Evolutionary conservation across 2,329 filamentous ascomycete species (phyloP), one percentile per base, ranked within the genome.

Genomic region (Ophiostoma pallidulum): DNA sequence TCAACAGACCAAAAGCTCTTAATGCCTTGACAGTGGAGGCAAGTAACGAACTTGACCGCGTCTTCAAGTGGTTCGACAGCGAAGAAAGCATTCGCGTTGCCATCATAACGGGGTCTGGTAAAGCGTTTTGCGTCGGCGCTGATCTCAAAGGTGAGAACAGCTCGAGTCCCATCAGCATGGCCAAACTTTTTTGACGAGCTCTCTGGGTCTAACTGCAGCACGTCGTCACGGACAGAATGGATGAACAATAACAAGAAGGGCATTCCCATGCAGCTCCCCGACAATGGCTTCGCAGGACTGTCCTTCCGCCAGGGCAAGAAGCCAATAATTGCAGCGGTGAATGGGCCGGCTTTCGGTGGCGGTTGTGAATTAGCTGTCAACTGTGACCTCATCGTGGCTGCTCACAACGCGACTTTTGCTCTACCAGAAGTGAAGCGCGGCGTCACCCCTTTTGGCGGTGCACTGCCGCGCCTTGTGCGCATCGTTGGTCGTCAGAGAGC

Each of bases 351-450:
- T 5, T 59, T 62, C 28, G 60, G 60, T n/a, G 60, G 60, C 24
- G 60, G 60, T 0, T 60, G 62, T 50, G 60, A 63, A 44, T 59
- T 63, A 7, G 53, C 60, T 3, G 51, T 65, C 16, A 65, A 79
- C 57, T 69, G 67, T 53, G 78, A 82, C 59, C 66, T 82, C 37
- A 70, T 78, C n/a, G 63, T 81, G 26, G 74, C 75, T 4, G 68
- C 72, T 0, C 61, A 66, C 0, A 66, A 63, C 24, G 75, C 76
- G 0, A 68, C 65, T 4, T 79, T 82, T 52, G 66, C 70, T 4
- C 63, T 81, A 0, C 77, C 77, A 0, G 78, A 81, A 58, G 73
- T 76, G 8, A 70, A 73, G 29, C 68, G 75, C 22, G 78, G 78
- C 3, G 74, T 80, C 3, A 72, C 72, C 2, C 74, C 77, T 6